Percentiles rank a stretch among this genome's conserved stretches.
Evolutionary conservation across 2,329 filamentous ascomycete species (phyloP).

Genomic region (Penicillium nordicum): DNA sequence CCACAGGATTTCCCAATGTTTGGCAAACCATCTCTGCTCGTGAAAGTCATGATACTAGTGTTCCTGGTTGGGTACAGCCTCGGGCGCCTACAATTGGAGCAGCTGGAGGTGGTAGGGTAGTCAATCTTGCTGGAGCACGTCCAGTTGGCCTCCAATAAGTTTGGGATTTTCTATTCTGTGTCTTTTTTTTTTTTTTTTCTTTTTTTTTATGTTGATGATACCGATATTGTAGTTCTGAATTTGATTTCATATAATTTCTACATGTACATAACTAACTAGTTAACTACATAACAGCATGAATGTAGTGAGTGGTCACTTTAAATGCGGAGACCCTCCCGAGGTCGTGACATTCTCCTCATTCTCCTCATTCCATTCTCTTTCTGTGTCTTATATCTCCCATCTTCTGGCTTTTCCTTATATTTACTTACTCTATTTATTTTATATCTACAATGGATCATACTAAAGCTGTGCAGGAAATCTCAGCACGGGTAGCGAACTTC

Average conservation of each 20-base stretch:
- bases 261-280: not conserved
- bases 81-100: conserved; percentile 14
- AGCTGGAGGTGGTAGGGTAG: conserved; percentile 49
- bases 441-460: conserved; percentile 17
- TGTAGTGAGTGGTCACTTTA: not conserved
- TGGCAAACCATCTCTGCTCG: conserved; percentile 65
- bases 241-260: not conserved
- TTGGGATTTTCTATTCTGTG: not conserved
- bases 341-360: not conserved
- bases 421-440: not conserved
- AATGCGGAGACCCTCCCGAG: not conserved
- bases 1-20: conserved; percentile 64
- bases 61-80: conserved; percentile 71
- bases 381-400: not conserved
- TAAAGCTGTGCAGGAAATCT: conserved; percentile 14
- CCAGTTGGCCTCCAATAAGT: conserved; percentile 43
- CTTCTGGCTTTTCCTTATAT: not conserved
- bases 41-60: conserved; percentile 58
- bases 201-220: not conserved
- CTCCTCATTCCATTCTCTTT: not conserved
- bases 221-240: conserved; percentile 2
- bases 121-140: conserved; percentile 56
- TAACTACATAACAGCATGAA: no score
- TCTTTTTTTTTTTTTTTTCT: not conserved
- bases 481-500: conserved; percentile 36